Conservation (phyloP, 2,329 filamentous ascomycete genomes). For the Aspergillus phoenicis region DNA sequence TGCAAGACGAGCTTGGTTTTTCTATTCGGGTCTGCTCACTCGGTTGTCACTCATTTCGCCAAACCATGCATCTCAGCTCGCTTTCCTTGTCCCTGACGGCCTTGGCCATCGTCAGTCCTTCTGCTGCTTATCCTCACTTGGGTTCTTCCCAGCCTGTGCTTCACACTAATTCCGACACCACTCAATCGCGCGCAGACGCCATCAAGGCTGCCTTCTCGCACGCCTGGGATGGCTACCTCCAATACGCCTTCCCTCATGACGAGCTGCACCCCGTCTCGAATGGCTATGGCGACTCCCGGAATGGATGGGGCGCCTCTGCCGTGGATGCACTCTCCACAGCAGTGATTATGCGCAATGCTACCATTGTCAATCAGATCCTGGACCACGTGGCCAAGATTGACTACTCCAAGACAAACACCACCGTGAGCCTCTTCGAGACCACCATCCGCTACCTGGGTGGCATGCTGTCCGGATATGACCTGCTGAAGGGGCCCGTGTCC, state of each 20-base stretch:
- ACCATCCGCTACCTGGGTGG: conserved; percentile 87
- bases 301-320: conserved; percentile 82
- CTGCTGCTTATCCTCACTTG: conserved; percentile 26
- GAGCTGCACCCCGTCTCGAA: conserved; percentile 71
- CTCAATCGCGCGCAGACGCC: conserved; percentile 53
- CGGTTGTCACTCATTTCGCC: conserved; percentile 12
- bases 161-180: conserved; percentile 13
- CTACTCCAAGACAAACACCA: conserved; percentile 62
- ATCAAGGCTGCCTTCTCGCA: conserved; percentile 70
- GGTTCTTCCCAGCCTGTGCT: conserved; percentile 15
- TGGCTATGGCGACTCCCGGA: conserved; percentile 67
- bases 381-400: conserved; percentile 70
- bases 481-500: conserved; percentile 68
- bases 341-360: conserved; percentile 70
- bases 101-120: conserved; percentile 27
- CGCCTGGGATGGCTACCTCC: conserved; percentile 73
- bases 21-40: neutral
- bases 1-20: conserved; percentile 4
- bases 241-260: conserved; percentile 76
- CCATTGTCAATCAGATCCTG: conserved; percentile 71
- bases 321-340: conserved; percentile 81
- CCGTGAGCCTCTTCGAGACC: conserved; percentile 82
- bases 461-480: conserved; percentile 69
- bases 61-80: conserved; percentile 28
- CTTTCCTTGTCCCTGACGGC: conserved; percentile 29